phyloP scores from a whole-genome alignment of 345 rosid species.

The Hypericum perforatum region DNA sequence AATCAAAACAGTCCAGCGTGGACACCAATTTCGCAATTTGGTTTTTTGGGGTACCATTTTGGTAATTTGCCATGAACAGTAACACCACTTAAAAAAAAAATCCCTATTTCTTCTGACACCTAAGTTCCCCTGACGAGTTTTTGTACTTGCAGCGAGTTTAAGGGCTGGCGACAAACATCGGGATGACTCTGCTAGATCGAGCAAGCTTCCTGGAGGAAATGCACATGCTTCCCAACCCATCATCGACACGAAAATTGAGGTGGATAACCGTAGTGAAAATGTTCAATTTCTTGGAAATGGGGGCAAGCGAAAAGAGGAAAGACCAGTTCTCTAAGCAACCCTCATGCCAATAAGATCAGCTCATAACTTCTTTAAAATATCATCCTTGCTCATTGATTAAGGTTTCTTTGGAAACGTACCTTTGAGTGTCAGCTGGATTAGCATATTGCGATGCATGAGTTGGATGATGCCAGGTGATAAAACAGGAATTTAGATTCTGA shows the following conservation, averaged over 20 bases:
- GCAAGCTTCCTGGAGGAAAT: constrained; percentile 36
- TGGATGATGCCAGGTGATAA: too few relatives aligned
- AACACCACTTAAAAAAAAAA: too few relatives aligned
- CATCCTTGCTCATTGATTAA: too few relatives aligned
- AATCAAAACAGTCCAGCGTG: too few relatives aligned
- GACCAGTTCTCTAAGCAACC: constrained; percentile 23
- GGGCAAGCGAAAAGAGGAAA: constrained; percentile 43
- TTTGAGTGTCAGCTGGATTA: too few relatives aligned
- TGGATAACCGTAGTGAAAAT: constrained; percentile 19
- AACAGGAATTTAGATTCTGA: too few relatives aligned
- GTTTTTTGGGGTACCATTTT: too few relatives aligned
- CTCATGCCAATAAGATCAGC: constrained; percentile 42
- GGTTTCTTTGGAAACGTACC: too few relatives aligned
- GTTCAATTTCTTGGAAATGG: constrained; percentile 28
- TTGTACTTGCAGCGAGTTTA: constrained; percentile 20
- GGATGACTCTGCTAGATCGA: constrained; percentile 18
- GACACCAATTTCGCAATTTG: too few relatives aligned
- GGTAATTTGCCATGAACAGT: too few relatives aligned
- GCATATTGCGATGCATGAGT: too few relatives aligned
- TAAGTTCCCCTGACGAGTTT: constrained; percentile 6
- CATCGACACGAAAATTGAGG: constrained; percentile 35
- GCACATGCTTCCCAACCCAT: constrained; percentile 22
- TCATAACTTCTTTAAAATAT: neutral
- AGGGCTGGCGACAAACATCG: constrained; percentile 19
- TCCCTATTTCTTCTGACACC: neutral